Evolutionary conservation across 768 basidiomycete species (phyloP), one percentile per base, ranked within the genome.

Genomic region (Kwoniella sp.): DNA sequence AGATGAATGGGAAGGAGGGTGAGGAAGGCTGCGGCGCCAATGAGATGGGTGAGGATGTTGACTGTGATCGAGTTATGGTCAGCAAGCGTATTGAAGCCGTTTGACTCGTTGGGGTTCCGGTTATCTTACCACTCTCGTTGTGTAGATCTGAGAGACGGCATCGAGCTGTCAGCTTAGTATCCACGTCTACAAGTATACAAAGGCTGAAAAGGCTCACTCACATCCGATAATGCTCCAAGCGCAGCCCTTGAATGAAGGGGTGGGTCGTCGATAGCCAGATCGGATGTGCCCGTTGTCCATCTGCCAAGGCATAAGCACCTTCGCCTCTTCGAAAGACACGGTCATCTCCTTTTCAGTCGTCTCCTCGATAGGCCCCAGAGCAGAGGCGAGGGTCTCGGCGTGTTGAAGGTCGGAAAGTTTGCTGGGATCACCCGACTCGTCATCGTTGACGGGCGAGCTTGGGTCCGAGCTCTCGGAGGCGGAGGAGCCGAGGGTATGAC

Each of bases 21-120:
- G 25, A 83, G 79, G 63, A 85, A 84, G 69, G 87, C 86, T 4
- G 86, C 74, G 31, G 88, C 86, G 28, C 87, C 90, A 82, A 87
- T 85, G 8, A 92, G 82, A 76, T 93, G 92, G 65, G 85, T 89
- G 80, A 92, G 89, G 52, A 93, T 91, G 81, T 94, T 94, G 61
- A 93, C 91, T 90, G 73, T 41, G 53, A 58, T 31, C 56, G 57
- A 12, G 45, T 13, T 5, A 5, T 13, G 34, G 13, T 34, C 34
- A 34, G 34, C 34, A 34, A 34, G 34, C 34, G n/a, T 52, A 51
- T 34, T 72, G 66, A 50, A 61, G 61, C 20, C 28, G n/a, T 45
- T 8, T 23, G 20, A 50, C 2, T 25, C 11, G 57, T 17, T 22
- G 54, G n/a, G 2, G 54, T 4, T 5, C 4, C 29, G 2, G n/a